Evolutionary conservation across 345 rosid genomes (phyloP), one percentile per base, ranked within the genome.

Genomic region (Murraya koenigii): DNA sequence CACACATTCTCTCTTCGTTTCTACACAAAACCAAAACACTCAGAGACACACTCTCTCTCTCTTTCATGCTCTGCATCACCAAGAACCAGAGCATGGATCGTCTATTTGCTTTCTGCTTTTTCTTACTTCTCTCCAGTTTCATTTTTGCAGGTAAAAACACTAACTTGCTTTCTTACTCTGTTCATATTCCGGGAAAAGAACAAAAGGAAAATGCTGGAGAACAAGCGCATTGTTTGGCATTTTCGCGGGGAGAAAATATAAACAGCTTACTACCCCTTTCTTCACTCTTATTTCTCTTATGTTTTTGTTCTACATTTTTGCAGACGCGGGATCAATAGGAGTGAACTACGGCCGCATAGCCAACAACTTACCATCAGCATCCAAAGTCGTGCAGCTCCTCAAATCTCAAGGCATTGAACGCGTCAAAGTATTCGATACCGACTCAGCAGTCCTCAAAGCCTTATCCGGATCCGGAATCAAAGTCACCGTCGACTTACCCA

Each of bases 261-360:
- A 56, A 47, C 63, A 19, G 3, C 49, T 14, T 35, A 1, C n/a
- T n/a, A n/a, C 58, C 6, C n/a, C 14, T 59, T 30, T 38, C 63
- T 63, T 39, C 20, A 56, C n/a, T 30, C 49, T 72, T 39, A 59
- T 63, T 75, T 8, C 61, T 52, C 33, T 66, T 59, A 62, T 0
- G 58, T 39, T 20, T 32, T 47, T 47, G 64, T 72, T 62, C 8
- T 41, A 39, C 49, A 7, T 7, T 54, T 44, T 66, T 86, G 78
- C 91, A 92, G 97, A 88, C 64, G 90, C 84, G 36, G 94, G 96
- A 35, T 90, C 97, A 5, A 74, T 95, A 23, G 99, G 99, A 0
- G 99, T 95, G 19, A 95, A 96, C 94, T 96, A 94, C 36, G 99
- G 99, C 2, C 83, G 99, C 75, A 79, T 90, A 33, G 97, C 97